Evolutionary conservation across 495 filamentous ascomycete genomes (phyloP), one percentile per base, ranked within the genome.

Genomic region (Aspergillus asperescens): DNA sequence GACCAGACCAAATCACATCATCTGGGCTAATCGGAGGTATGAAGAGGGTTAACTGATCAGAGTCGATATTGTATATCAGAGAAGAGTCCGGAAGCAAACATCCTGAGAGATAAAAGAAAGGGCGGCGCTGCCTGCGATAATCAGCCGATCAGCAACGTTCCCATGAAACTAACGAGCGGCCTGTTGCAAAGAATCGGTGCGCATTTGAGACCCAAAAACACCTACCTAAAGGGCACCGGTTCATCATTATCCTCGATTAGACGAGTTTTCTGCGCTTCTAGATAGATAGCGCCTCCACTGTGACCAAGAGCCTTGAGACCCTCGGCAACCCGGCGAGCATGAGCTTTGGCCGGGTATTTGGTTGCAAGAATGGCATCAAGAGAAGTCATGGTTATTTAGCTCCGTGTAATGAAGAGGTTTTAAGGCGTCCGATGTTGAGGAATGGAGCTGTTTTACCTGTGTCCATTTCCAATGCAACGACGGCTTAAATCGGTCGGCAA

Each of bases 311-410:
- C 46, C 46, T 66, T 52, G 12, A 97, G 85, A 60, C 82, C 83
- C 48, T 88, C 81, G 13, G 81, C 85, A n/a, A 96, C 90, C 58
- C 82, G 82, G 57, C 81, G 78, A 34, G 87, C 88, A 69, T 98
- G 93, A 19, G 78, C 78, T 70, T 96, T 97, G 35, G 89, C 94
- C n/a, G 93, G 94, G 67, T 98, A 98, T 69, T 96, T 95, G 41
- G 82, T 85, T 55, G 74, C 63, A 15, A 84, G 65, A 28, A 84
- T 72, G 16, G 62, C 41, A 48, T 81, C 68, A n/a, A 70, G 51
- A 1, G 67, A 56, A 39, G 69, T 48, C 71, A 73, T 73, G 18
- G 35, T 56, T 59, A 19, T 29, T 55, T 22, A 12, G 48, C 38
- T 12, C 37, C 7, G 13, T 50, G 7, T 13, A 38, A 20, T 18